Percentiles rank a stretch among this genome's conserved stretches.
Evolutionary conservation across 495 filamentous ascomycete genomes (phyloP).

Genomic region (Diplogelasinospora grovesii): DNA sequence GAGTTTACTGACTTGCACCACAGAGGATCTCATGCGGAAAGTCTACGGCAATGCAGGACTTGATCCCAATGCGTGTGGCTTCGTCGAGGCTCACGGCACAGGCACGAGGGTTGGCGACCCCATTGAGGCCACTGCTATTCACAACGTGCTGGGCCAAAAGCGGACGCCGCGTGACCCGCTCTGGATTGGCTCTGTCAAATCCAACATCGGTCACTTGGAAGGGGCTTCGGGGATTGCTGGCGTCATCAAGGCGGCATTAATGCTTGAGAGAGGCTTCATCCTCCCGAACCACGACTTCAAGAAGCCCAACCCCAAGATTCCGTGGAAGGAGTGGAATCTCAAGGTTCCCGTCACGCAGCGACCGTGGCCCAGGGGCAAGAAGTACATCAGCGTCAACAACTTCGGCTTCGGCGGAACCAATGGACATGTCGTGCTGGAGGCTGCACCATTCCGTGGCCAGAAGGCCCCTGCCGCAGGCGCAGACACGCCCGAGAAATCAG

Average conservation of each 20-base stretch:
- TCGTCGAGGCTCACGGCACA: conserved; percentile 48
- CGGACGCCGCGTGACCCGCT: conserved; percentile 25
- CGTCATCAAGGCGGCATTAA: conserved; percentile 50
- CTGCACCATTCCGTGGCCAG: conserved; percentile 17
- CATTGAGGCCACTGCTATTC: conserved; percentile 39
- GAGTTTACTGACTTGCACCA: conserved; percentile 10
- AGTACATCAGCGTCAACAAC: conserved; percentile 37
- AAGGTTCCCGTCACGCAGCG: conserved; percentile 31
- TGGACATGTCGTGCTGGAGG: conserved; percentile 49
- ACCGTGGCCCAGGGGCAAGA: conserved; percentile 30
- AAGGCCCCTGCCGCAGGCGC: conserved; percentile 10
- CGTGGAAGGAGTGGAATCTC: conserved; percentile 39
- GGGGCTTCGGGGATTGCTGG: conserved; percentile 48
- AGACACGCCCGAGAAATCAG: conserved; percentile 17
- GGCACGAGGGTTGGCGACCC: conserved; percentile 48
- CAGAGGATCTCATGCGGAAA: conserved; percentile 39
- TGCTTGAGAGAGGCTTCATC: conserved; percentile 48
- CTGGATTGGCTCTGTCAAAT: conserved; percentile 51
- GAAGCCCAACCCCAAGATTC: conserved; percentile 46
- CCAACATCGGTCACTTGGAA: conserved; percentile 53
- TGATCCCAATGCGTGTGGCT: conserved; percentile 33
- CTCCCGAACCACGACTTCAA: conserved; percentile 44
- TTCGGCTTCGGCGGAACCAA: conserved; percentile 49
- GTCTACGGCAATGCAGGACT: conserved; percentile 38
- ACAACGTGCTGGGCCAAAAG: conserved; percentile 29